phyloP scores from a whole-genome alignment of 2,329 filamentous ascomycete species.

The Neonectria coccinea region DNA sequence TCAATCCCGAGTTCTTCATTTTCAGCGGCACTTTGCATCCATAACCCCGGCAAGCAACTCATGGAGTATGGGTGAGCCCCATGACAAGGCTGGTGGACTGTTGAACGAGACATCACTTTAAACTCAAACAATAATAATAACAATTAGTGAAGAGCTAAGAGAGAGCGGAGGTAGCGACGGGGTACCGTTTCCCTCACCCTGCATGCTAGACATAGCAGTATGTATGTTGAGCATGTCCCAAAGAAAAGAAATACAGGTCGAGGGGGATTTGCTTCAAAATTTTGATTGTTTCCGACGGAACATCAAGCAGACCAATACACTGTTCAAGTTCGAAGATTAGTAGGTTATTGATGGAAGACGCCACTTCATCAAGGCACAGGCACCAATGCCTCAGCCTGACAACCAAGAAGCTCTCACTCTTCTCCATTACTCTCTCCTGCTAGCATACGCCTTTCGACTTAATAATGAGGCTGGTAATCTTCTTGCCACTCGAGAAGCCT shows the following conservation, averaged over 20 bases:
- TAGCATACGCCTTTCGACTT: constrained; percentile 25
- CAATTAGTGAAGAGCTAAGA: too few species aligned
- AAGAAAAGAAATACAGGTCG: constrained; percentile 20
- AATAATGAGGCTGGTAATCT: constrained; percentile 20
- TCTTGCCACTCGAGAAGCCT: constrained; percentile 15
- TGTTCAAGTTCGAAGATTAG: constrained; percentile 27
- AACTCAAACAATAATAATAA: neutral
- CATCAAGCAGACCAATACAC: constrained; percentile 14
- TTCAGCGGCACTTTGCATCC: neutral
- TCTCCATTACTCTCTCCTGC: constrained; percentile 25
- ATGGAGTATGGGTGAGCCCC: too few species aligned
- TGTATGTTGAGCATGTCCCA: neutral
- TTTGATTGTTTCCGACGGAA: constrained; percentile 23
- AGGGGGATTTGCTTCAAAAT: constrained; percentile 12
- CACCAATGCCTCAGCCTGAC: constrained; percentile 2
- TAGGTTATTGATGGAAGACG: constrained; percentile 15
- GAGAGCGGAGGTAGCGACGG: neutral
- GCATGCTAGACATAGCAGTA: neutral
- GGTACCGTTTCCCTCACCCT: neutral
- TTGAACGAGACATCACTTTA: too few species aligned
- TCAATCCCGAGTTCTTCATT: too few species aligned
- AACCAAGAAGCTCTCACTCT: constrained; percentile 14
- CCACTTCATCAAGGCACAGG: neutral
- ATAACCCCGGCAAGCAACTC: too few species aligned
- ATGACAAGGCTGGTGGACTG: too few species aligned